Conservation (phyloP, 1,284 basidiomycete species). For the Irpex lacteus region DNA sequence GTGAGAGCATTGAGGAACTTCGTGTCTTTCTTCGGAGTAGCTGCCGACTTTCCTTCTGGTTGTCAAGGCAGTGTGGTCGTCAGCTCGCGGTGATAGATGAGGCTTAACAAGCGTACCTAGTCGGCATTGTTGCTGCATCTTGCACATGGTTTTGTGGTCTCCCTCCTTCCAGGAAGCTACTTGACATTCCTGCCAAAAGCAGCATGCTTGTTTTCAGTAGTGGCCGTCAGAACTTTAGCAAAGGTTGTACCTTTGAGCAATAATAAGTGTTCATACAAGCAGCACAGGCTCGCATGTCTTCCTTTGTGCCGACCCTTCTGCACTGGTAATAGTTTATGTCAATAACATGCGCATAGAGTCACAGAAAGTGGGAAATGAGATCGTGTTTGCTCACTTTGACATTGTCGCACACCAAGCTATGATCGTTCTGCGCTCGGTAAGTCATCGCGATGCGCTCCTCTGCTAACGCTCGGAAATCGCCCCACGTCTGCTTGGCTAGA, state of each 20-base stretch:
- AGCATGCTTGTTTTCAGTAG: neutral
- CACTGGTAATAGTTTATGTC: slow-evolving; percentile 24
- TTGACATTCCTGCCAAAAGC: slow-evolving; percentile 29
- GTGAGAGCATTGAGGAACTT: slow-evolving; percentile 35
- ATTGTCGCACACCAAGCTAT: slow-evolving; percentile 34
- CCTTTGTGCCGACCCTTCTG: slow-evolving; percentile 33
- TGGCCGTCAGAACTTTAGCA: neutral
- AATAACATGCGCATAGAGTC: neutral
- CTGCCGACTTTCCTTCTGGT: slow-evolving; percentile 32
- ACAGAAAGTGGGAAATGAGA: neutral
- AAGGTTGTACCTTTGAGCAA: slow-evolving; percentile 30
- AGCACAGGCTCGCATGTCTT: slow-evolving; percentile 33
- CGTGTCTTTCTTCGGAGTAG: slow-evolving; percentile 31
- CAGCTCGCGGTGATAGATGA: neutral
- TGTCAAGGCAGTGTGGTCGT: neutral
- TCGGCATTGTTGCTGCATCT: slow-evolving; percentile 35
- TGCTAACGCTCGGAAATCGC: slow-evolving; percentile 25
- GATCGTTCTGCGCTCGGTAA: slow-evolving; percentile 25
- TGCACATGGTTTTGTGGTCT: slow-evolving; percentile 36
- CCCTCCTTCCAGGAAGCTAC: slow-evolving; percentile 34
- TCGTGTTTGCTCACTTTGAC: slow-evolving; percentile 21
- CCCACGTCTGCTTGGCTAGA: slow-evolving; percentile 26
- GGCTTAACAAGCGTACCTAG: slow-evolving; percentile 22
- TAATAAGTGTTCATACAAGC: slow-evolving; percentile 35
- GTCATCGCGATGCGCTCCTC: slow-evolving; percentile 25